phyloP scores from a whole-genome alignment of 2,329 filamentous ascomycete species.

The Zymoseptoria brevis region DNA sequence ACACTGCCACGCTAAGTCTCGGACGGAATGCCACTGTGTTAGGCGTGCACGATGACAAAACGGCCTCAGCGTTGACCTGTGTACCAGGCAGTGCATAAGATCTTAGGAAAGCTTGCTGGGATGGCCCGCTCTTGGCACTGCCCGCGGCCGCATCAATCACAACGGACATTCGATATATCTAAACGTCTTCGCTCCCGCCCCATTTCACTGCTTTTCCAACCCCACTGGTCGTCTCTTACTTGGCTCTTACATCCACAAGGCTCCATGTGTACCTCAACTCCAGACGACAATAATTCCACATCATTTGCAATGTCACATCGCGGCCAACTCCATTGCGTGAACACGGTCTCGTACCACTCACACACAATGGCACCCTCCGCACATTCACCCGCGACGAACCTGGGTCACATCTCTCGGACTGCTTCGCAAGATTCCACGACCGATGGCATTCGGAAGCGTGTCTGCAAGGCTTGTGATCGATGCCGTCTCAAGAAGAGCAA shows the following conservation, averaged over 20 bases:
- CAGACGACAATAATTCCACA: not conserved
- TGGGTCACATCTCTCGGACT: conserved; percentile 17
- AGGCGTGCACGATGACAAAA: not conserved
- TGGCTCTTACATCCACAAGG: not conserved
- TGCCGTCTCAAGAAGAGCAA: conserved; percentile 61
- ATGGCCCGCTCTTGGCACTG: not conserved
- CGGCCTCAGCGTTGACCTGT: not conserved
- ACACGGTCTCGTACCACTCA: conserved; percentile 15
- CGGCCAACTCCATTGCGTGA: conserved; percentile 14
- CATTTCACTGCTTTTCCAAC: not conserved
- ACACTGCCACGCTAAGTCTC: not conserved
- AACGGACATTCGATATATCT: not conserved
- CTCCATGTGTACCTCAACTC: not conserved
- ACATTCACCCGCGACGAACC: conserved; percentile 18
- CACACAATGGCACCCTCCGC: conserved; percentile 15
- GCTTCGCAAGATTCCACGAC: conserved; percentile 21
- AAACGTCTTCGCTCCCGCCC: not conserved
- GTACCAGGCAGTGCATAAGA: not conserved
- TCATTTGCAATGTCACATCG: conserved; percentile 13
- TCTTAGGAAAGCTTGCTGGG: not conserved
- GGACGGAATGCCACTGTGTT: not conserved
- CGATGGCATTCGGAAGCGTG: conserved; percentile 45
- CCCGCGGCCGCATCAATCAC: not conserved
- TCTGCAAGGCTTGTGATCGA: conserved; percentile 59
- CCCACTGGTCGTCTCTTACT: not conserved